Evolutionary conservation across 495 filamentous ascomycete genomes (phyloP).

Genomic region (Penicillium dipodomyicola): DNA sequence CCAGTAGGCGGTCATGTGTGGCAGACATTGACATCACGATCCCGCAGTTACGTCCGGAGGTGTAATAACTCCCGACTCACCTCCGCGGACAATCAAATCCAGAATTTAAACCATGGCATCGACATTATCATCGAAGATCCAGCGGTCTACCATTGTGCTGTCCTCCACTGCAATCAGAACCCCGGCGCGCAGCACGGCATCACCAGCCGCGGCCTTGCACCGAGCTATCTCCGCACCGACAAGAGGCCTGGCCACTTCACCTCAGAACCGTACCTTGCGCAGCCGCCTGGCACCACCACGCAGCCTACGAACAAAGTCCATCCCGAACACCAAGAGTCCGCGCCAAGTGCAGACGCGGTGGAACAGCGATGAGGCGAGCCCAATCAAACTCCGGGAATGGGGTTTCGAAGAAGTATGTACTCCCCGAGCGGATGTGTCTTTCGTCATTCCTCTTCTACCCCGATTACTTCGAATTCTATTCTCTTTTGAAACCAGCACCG

Average conservation of each 20-base stretch:
- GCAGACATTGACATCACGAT: constrained; percentile 36
- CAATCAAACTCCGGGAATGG: constrained; percentile 31
- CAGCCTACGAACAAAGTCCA: not conserved
- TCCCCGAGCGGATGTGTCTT: not conserved
- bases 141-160: constrained; percentile 20
- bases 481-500: no score
- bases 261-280: constrained; percentile 7
- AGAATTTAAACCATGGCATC: constrained; percentile 29
- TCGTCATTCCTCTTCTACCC: no score
- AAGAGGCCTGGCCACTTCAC: constrained; percentile 15
- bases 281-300: not conserved
- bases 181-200: constrained; percentile 13
- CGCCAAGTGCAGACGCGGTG: constrained; percentile 18
- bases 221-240: constrained; percentile 18
- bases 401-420: constrained; percentile 45
- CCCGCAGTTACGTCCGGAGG: constrained; percentile 5
- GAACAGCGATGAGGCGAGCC: constrained; percentile 20
- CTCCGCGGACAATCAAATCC: not conserved
- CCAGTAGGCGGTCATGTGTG: constrained; percentile 23
- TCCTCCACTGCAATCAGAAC: constrained; percentile 16
- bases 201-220: constrained; percentile 14
- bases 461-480: not conserved
- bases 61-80: not conserved
- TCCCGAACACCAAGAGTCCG: not conserved
- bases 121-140: constrained; percentile 18